Evolutionary conservation across 345 rosid species (phyloP).

Genomic region (Acer campestre): DNA sequence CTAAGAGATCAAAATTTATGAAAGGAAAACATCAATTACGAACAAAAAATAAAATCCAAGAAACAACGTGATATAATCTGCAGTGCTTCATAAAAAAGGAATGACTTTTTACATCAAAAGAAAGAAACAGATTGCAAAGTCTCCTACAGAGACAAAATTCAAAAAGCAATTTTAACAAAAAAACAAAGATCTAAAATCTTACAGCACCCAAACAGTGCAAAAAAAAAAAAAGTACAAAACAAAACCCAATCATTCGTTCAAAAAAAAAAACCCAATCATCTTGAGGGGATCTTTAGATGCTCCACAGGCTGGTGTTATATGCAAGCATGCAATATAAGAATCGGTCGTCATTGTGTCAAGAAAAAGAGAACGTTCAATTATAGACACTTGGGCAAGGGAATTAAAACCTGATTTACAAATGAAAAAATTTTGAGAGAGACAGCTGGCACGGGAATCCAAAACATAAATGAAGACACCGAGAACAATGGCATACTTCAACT

Average conservation of each 20-base stretch:
- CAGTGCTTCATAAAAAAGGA: neutral
- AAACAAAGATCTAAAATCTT: neutral
- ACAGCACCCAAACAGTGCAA: neutral
- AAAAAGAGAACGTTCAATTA: neutral
- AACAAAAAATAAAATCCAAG: neutral
- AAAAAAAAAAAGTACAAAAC: neutral
- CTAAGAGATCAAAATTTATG: conserved; percentile 19
- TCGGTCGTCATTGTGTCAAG: neutral
- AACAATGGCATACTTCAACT: neutral
- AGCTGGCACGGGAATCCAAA: neutral
- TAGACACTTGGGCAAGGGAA: neutral
- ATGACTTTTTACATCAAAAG: neutral
- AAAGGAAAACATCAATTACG: neutral
- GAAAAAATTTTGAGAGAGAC: neutral
- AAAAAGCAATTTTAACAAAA: neutral
- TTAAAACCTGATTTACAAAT: neutral
- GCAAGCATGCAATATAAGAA: neutral
- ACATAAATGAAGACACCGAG: neutral
- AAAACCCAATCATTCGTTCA: no score
- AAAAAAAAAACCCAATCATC: no score
- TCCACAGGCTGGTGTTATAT: neutral
- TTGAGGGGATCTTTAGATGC: neutral
- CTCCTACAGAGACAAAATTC: neutral
- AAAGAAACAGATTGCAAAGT: neutral
- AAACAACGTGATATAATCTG: neutral